Base-by-base conservation (phyloP, 2,329 filamentous ascomycete species). In the Pseudogymnoascus destructans region DNA sequence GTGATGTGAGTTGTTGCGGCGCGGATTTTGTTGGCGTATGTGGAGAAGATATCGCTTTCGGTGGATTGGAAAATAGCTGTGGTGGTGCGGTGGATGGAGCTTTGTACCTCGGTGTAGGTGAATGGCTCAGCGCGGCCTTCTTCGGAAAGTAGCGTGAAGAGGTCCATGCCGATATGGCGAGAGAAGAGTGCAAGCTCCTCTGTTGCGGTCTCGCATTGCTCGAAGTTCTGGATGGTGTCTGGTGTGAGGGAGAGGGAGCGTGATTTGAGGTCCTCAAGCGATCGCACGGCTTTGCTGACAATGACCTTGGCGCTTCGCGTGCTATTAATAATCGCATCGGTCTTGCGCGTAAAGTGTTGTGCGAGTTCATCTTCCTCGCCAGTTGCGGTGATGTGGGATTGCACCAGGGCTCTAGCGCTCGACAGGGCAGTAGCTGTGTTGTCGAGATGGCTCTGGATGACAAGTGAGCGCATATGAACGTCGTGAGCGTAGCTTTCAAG, bases 241-340 rank as follows among this genome's bases (percentile, higher is more conserved):
- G 81, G 79, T 25, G 81, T 77, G 36, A 95, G 76, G 15, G 87
- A 86, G 57, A 95, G 75, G 5, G 85, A 91, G 56, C 90, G 78
- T 2, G 81, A 77, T 69, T 85, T 84, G 58, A 95, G 78, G 59
- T 95, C 90, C 61, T 89, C 82, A 10, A 95, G 73, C 15, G 87
- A 82, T 57, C 86, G 82, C 40, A 88, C 79, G 5, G 87, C 81
- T 73, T 95, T 95, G 59, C 84, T 81, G 54, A 87, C 82, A 55
- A 92, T 79, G 32, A 95, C 87, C 75, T 95, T 95, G 59, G 86
- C 80, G 68, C 87, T 90, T 61, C 91, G 81, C 6, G 87, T 87
- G 66, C 90, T 85, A 11, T 81, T 82, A 60, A 90, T 79, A 58
- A 90, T 80, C 13, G 77, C 70, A 60, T 95, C 89, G 0, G 85